Conservation (phyloP, 495 filamentous ascomycete genomes). For the Podospora fimiseda region DNA sequence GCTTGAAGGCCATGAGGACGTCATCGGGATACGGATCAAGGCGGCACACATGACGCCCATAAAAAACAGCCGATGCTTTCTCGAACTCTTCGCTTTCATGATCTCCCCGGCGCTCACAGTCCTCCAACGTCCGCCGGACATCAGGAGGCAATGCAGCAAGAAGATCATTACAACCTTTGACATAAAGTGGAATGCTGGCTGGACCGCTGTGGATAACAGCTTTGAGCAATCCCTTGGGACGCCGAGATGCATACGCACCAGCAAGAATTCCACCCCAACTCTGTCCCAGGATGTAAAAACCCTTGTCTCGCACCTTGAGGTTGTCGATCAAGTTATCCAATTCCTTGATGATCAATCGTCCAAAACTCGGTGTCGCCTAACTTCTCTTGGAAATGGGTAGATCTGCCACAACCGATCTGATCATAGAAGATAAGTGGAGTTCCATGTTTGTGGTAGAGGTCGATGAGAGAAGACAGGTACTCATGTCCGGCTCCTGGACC, state of each 20-base stretch:
- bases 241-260: slow-evolving; percentile 28
- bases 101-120: neutral
- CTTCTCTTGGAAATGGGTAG: slow-evolving; percentile 41
- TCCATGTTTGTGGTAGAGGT: slow-evolving; percentile 23
- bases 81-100: slow-evolving; percentile 15
- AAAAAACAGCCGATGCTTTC: slow-evolving; percentile 11
- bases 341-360: slow-evolving; percentile 39
- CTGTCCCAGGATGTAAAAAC: slow-evolving; percentile 41
- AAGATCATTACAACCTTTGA: no score
- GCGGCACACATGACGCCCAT: slow-evolving; percentile 12
- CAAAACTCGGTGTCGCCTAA: slow-evolving; percentile 41
- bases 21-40: slow-evolving; percentile 12
- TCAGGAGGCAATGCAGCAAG: no score
- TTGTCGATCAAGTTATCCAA: slow-evolving; percentile 43
- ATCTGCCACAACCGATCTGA: slow-evolving; percentile 44
- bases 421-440: slow-evolving; percentile 49
- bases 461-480: slow-evolving; percentile 33
- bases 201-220: no score
- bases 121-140: neutral
- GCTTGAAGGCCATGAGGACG: slow-evolving; percentile 8
- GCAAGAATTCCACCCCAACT: slow-evolving; percentile 50
- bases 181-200: no score
- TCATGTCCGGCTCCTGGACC: slow-evolving; percentile 41
- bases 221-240: no score
- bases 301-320: slow-evolving; percentile 26